Conservation (phyloP, 1,284 basidiomycete species). For the Ustilago xerochloae region DNA sequence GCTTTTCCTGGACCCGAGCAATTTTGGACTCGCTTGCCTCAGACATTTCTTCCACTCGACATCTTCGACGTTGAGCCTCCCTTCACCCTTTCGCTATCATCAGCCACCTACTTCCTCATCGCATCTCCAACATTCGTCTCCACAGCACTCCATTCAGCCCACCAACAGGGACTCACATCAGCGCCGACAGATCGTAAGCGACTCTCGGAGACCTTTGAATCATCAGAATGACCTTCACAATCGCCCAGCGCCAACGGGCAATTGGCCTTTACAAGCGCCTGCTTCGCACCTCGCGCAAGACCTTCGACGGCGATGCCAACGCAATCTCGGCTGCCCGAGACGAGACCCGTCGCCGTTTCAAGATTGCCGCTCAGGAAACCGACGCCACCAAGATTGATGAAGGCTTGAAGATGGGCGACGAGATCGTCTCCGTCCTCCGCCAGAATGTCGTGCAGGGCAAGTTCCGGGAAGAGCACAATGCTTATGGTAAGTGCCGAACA, state of each 20-base stretch:
- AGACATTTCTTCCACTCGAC: background rate
- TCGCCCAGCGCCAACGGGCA: conserved; percentile 55
- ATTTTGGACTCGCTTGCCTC: conserved; percentile 3
- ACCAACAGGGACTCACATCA: too few relatives aligned
- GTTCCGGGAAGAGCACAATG: conserved; percentile 41
- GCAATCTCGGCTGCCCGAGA: conserved; percentile 52
- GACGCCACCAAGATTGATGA: conserved; percentile 58
- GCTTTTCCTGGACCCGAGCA: conserved; percentile 3
- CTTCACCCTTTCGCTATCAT: background rate
- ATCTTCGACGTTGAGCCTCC: background rate
- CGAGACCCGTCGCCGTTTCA: conserved; percentile 55
- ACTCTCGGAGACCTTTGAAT: too few relatives aligned
- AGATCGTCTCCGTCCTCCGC: conserved; percentile 57
- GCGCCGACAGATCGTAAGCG: too few relatives aligned
- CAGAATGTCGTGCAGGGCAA: conserved; percentile 66
- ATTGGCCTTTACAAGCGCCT: conserved; percentile 62
- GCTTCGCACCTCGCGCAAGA: conserved; percentile 57
- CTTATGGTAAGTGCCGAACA: conserved; percentile 36
- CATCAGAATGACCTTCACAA: conserved; percentile 42
- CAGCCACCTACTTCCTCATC: background rate
- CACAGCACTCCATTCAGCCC: background rate
- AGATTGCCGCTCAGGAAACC: conserved; percentile 41
- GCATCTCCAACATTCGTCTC: background rate
- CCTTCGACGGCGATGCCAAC: conserved; percentile 54
- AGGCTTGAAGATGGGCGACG: conserved; percentile 59